Evolutionary conservation across 2,329 filamentous ascomycete species (phyloP).

Genomic region (Alternaria dauci): DNA sequence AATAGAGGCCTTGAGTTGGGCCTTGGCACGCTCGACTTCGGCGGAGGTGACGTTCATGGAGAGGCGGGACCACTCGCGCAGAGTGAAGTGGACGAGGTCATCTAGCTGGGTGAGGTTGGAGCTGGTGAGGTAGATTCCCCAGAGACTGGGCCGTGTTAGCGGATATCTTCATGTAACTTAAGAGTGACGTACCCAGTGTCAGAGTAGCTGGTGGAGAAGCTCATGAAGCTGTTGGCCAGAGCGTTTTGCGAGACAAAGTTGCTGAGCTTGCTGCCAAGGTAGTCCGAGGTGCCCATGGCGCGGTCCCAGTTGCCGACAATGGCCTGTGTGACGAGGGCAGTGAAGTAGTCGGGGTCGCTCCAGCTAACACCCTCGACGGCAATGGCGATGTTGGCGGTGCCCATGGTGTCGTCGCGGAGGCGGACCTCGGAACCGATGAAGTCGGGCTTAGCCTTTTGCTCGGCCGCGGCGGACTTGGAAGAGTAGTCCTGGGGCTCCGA

Average conservation of each 20-base stretch:
- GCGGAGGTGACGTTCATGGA: conserved; percentile 86
- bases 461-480: conserved; percentile 74
- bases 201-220: conserved; percentile 99
- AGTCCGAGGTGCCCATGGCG: conserved; percentile 95
- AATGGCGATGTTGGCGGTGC: conserved; percentile 96
- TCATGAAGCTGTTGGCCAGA: conserved; percentile 99
- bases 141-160: conserved; percentile 72
- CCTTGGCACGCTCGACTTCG: conserved; percentile 98
- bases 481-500: conserved; percentile 76
- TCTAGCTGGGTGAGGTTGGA: conserved; percentile 88
- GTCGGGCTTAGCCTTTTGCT: conserved; percentile 85
- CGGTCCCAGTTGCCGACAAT: conserved; percentile 99
- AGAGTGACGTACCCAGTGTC: conserved; percentile 85
- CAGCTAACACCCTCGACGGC: conserved; percentile 99
- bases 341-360: conserved; percentile 99
- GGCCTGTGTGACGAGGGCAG: conserved; percentile 94
- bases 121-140: conserved; percentile 98
- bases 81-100: conserved; percentile 96
- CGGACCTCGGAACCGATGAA: conserved; percentile 97
- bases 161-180: neutral
- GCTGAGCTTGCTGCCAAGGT: conserved; percentile 98
- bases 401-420: conserved; percentile 94
- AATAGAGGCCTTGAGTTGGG: conserved; percentile 97
- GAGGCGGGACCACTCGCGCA: conserved; percentile 97
- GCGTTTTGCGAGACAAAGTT: conserved; percentile 92